phyloP scores from a whole-genome alignment of 2,329 filamentous ascomycete genomes.

The Hymenoscyphus occultus region DNA sequence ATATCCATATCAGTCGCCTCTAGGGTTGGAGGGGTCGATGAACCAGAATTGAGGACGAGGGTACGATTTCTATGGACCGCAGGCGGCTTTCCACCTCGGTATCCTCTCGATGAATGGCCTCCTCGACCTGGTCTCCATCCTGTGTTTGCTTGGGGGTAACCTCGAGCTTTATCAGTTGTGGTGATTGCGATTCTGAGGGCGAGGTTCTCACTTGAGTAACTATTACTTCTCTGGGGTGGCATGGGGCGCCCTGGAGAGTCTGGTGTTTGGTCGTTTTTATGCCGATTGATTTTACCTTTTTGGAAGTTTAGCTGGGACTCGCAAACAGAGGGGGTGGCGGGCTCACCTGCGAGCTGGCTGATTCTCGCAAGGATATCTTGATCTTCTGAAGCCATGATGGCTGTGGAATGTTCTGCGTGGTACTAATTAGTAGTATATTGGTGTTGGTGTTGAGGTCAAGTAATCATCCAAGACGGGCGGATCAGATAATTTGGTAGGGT shows the following conservation, averaged over 20 bases:
- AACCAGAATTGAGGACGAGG: slow-evolving; percentile 58
- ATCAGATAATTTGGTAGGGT: not conserved
- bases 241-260: slow-evolving; percentile 28
- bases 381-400: slow-evolving; percentile 49
- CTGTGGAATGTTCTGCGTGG: slow-evolving; percentile 23
- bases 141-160: slow-evolving; percentile 26
- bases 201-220: slow-evolving; percentile 25
- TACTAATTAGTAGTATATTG: slow-evolving; percentile 26
- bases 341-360: slow-evolving; percentile 54
- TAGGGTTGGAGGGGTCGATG: slow-evolving; percentile 11
- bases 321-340: slow-evolving; percentile 43
- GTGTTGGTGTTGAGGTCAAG: not conserved
- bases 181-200: slow-evolving; percentile 9
- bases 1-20: slow-evolving; percentile 22
- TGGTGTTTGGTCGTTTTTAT: slow-evolving; percentile 61
- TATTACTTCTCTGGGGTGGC: slow-evolving; percentile 16
- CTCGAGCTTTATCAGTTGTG: slow-evolving; percentile 25
- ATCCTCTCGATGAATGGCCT: slow-evolving; percentile 28
- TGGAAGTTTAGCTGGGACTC: slow-evolving; percentile 25
- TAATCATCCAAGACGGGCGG: not conserved
- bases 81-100: slow-evolving; percentile 39
- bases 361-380: slow-evolving; percentile 54
- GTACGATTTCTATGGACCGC: slow-evolving; percentile 54
- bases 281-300: slow-evolving; percentile 74
- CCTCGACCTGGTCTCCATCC: slow-evolving; percentile 32